Conservation (phyloP, 148 eudicot species). For the Silene conica region DNA sequence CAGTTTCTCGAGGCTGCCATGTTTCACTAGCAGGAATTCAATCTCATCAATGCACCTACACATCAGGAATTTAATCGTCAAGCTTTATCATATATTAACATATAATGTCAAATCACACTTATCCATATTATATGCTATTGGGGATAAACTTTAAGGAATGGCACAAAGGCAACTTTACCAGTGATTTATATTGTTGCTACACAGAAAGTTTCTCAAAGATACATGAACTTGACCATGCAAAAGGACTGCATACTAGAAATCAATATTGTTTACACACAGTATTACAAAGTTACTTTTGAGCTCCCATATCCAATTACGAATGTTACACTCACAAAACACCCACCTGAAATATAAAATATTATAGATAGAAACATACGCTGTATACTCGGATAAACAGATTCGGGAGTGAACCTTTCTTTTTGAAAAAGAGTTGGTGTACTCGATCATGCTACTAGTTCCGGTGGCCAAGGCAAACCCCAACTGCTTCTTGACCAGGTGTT, state of each 20-base stretch:
- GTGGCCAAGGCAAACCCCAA: too few relatives aligned
- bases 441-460: too few relatives aligned
- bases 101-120: not conserved
- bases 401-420: too few relatives aligned
- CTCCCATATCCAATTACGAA: not conserved
- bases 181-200: not conserved
- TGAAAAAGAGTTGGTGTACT: too few relatives aligned
- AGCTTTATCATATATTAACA: not conserved
- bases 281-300: not conserved
- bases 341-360: not conserved
- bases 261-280: not conserved
- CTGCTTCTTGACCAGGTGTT: too few relatives aligned
- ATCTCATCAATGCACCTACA: slow-evolving; percentile 97
- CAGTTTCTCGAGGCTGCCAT: slow-evolving; percentile 91
- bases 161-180: too few relatives aligned
- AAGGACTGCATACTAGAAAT: not conserved
- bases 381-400: slow-evolving; percentile 9
- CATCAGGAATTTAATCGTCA: slow-evolving; percentile 11
- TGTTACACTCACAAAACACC: slow-evolving; percentile 6
- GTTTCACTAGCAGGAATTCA: slow-evolving; percentile 84
- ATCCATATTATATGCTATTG: too few relatives aligned
- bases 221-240: not conserved
- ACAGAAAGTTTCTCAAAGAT: not conserved
- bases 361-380: not conserved
- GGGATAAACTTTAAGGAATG: too few relatives aligned